Evolutionary conservation across 2,329 filamentous ascomycete species (phyloP), one percentile per base, ranked within the genome.

Genomic region (Sporothrix sp.): DNA sequence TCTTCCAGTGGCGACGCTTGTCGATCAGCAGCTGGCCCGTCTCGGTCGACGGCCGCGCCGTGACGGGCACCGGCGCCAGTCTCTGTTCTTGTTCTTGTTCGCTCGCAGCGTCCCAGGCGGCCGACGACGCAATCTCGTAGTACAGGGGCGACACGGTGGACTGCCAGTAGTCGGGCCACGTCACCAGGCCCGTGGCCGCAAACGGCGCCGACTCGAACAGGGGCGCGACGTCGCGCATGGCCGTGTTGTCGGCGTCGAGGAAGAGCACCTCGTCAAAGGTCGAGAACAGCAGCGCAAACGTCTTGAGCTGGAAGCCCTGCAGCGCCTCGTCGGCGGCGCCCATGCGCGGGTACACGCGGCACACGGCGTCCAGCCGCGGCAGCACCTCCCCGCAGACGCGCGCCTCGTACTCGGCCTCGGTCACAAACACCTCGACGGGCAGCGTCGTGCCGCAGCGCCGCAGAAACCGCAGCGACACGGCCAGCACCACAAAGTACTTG

Each of bases 261-360:
- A 76, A 78, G 14, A 81, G 65, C 6, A 78, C 68, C 48, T 79
- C 70, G 59, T 80, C 73, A 55, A 80, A 81, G 3, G 75, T 73
- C 0, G 77, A 79, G 56, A 79, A 76, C 2, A 81, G 65, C 14
- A 81, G 68, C 3, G 76, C 69, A 56, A 79, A 72, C 30, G 73
- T 67, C 59, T 81, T 80, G 63, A 74, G 73, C 58, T 81, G 76
- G 58, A 71, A 78, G 36, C 72, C 65, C 49, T 69, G 64, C 2
- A 9, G 1, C 1, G 27, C 33, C 40, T 49, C 45, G 10, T 13
- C 6, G 38, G 45, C 36, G 50, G 55, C 9, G 33, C 52, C 23
- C 57, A 60, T 27, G 62, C 51, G 18, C 60, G 58, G 54, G 37
- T 66, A 55, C 25, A 62, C 56, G 21, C 67, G 57, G 50, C 67